Conservation (phyloP, 2,329 filamentous ascomycete species). For the Aspergillus chevalieri region DNA sequence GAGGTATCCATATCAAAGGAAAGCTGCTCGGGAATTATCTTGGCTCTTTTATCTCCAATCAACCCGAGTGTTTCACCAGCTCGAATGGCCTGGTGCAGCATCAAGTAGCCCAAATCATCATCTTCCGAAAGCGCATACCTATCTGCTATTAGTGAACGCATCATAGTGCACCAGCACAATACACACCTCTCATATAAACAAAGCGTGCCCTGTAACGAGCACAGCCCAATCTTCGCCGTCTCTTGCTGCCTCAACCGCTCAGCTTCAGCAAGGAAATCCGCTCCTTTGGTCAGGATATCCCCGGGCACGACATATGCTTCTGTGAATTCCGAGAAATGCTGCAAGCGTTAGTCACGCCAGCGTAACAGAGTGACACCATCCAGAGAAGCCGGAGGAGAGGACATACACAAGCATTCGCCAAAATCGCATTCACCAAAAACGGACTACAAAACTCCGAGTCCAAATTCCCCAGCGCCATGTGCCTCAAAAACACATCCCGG, state of each 20-base stretch:
- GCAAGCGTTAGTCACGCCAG: neutral
- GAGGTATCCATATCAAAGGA: conserved; percentile 28
- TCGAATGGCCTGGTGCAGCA: conserved; percentile 31
- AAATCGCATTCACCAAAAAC: conserved; percentile 82
- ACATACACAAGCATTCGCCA: conserved; percentile 51
- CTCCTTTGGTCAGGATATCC: conserved; percentile 32
- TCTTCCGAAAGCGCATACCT: conserved; percentile 32
- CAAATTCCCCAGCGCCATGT: conserved; percentile 30
- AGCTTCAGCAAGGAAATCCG: conserved; percentile 31
- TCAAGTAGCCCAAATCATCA: conserved; percentile 32
- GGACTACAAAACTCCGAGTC: conserved; percentile 72
- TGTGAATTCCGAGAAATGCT: conserved; percentile 36
- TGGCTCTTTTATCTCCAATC: conserved; percentile 19
- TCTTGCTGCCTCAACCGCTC: conserved; percentile 23
- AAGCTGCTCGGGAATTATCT: conserved; percentile 15
- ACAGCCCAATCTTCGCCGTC: conserved; percentile 19
- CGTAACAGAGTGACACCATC: neutral
- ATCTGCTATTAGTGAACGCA: neutral
- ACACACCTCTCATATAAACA: conserved; percentile 31
- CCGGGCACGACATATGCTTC: conserved; percentile 33
- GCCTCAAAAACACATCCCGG: conserved; percentile 65
- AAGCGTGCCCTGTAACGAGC: conserved; percentile 29
- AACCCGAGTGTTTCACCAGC: conserved; percentile 29
- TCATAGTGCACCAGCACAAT: neutral
- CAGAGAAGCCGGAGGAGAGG: neutral